These are phyloP conservation scores for Crassisporium funariophilum DNA, from an alignment of 768 basidiomycete species.

Conservation along the genomic window DNA sequence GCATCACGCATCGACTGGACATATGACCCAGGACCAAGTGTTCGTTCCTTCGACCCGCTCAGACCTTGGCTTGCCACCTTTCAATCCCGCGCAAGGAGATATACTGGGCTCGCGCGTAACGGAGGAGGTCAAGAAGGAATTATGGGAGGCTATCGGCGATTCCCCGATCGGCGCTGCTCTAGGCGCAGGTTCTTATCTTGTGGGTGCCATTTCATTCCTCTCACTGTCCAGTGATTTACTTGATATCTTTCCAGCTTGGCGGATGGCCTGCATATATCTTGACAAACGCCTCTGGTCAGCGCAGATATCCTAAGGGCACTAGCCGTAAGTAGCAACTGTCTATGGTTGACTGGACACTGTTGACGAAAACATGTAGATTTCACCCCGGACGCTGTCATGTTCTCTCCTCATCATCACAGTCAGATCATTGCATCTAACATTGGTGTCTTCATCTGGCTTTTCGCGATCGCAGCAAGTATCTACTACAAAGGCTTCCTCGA, in stretches of 20 bases:
- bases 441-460: slow-evolving; percentile 77
- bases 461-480: slow-evolving; percentile 54
- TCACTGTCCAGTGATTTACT: neutral
- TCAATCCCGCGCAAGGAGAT: slow-evolving; percentile 72
- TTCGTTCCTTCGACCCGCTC: slow-evolving; percentile 92
- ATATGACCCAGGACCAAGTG: slow-evolving; percentile 95
- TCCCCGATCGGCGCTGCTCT: slow-evolving; percentile 76
- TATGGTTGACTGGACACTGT: neutral
- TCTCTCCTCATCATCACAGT: slow-evolving; percentile 73
- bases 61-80: slow-evolving; percentile 60
- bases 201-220: slow-evolving; percentile 36
- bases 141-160: slow-evolving; percentile 89
- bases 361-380: slow-evolving; percentile 58
- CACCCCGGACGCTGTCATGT: slow-evolving; percentile 76
- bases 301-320: slow-evolving; percentile 71
- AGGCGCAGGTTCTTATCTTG: slow-evolving; percentile 59
- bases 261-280: slow-evolving; percentile 90
- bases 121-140: slow-evolving; percentile 67
- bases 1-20: slow-evolving; percentile 93
- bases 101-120: slow-evolving; percentile 63
- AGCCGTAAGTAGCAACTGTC: slow-evolving; percentile 61
- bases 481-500: slow-evolving; percentile 65
- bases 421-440: slow-evolving; percentile 84
- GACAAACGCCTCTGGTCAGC: slow-evolving; percentile 84
- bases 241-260: slow-evolving; percentile 49